Evolutionary conservation across 1,284 basidiomycete species (phyloP).

Genomic region (Cerrena zonata): DNA sequence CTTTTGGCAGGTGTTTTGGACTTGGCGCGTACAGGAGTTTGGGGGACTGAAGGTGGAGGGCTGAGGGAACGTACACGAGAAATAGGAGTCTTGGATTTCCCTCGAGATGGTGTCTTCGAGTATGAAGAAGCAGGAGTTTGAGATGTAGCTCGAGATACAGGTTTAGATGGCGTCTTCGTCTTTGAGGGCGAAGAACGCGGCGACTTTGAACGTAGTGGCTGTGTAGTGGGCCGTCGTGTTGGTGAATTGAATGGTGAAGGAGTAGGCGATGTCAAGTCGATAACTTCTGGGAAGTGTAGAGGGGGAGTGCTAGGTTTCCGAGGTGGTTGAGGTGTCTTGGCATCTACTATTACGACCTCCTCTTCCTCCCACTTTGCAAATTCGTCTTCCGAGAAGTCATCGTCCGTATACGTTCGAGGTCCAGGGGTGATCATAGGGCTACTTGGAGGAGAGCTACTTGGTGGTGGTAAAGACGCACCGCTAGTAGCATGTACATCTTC

Average conservation of each 20-base stretch:
- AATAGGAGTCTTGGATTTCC: conserved; percentile 9
- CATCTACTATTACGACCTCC: conserved; percentile 30
- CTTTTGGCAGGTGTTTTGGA: conserved; percentile 8
- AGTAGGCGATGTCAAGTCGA: conserved; percentile 33
- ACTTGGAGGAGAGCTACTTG: neutral
- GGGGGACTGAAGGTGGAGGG: conserved; percentile 2
- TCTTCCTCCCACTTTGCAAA: conserved; percentile 37
- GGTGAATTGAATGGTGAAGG: too few species aligned
- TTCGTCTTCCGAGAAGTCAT: conserved; percentile 41
- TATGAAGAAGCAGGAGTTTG: neutral
- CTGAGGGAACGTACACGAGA: neutral
- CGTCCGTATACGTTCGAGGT: conserved; percentile 9
- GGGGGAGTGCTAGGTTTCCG: conserved; percentile 5
- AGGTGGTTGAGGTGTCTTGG: conserved; percentile 6
- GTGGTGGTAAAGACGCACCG: neutral
- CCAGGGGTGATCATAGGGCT: neutral
- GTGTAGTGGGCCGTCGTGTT: conserved; percentile 12
- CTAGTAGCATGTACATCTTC: neutral
- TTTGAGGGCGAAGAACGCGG: conserved; percentile 2
- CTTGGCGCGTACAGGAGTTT: conserved; percentile 6
- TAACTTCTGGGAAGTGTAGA: conserved; percentile 19
- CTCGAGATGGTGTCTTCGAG: neutral
- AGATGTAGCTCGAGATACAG: conserved; percentile 6
- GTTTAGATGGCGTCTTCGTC: conserved; percentile 9
- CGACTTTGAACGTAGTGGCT: conserved; percentile 6